A percentile compares a stretch with the other conserved stretches of the same genome.
Conservation (phyloP, 2,329 filamentous ascomycete species). For the Beauveria brongniartii region DNA sequence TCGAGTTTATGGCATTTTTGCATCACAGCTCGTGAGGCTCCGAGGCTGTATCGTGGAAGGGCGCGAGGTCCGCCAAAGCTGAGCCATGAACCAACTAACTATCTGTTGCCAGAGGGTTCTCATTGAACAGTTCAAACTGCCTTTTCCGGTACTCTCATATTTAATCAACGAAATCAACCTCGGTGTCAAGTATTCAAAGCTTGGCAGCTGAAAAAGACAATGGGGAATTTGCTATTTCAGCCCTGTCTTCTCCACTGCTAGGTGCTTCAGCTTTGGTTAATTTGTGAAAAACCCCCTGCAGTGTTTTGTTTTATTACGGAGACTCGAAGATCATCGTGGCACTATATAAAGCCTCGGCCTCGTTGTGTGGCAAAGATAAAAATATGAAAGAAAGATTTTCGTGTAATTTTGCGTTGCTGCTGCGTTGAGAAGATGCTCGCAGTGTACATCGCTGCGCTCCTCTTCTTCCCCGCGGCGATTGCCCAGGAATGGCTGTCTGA, state of each 20-base stretch:
- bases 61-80: too few species aligned
- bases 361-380: not conserved
- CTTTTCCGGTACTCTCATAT: too few species aligned
- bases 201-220: conserved; percentile 7
- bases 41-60: too few species aligned
- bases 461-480: not conserved
- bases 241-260: not conserved
- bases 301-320: not conserved
- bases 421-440: not conserved
- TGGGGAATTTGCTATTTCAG: not conserved
- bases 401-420: not conserved
- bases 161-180: not conserved
- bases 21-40: too few species aligned
- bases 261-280: not conserved
- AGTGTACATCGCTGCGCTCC: not conserved
- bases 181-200: not conserved
- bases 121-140: too few species aligned
- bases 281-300: not conserved
- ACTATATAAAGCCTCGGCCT: not conserved
- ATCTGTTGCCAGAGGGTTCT: too few species aligned
- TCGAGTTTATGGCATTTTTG: too few species aligned
- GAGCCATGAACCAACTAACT: too few species aligned
- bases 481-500: conserved; percentile 2
- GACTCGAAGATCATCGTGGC: not conserved
- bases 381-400: not conserved